These are phyloP conservation scores for Zea mays DNA, from an alignment of 176 grass and related monocot genomes.

Conservation along the genomic window Zm-B73-REFERENCE-NAM-5.0 NC_050098.1:139302501-139303000, in stretches of 20 bases:
- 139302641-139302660: neutral
- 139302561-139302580: neutral
- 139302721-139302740: neutral
- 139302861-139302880: neutral
- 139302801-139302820: conserved; percentile 26
- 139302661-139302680: conserved; percentile 14
- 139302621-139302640: conserved; percentile 8
- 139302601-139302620: neutral
- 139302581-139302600: neutral
- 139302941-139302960: conserved; percentile 39
- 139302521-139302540: neutral
- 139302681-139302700: conserved; percentile 26
- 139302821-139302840: conserved; percentile 32
- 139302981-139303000: conserved; percentile 37
- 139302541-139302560: no score
- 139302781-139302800: conserved; percentile 16
- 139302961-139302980: conserved; percentile 31
- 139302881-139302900: conserved; percentile 50
- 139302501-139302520: neutral
- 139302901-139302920: conserved; percentile 43
- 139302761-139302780: conserved; percentile 14
- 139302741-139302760: neutral
- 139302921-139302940: conserved; percentile 41
- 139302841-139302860: conserved; percentile 18
- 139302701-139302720: conserved; percentile 20